Conservation (phyloP, 176 grass and related monocot species). For the Microstegium vimineum region DNA sequence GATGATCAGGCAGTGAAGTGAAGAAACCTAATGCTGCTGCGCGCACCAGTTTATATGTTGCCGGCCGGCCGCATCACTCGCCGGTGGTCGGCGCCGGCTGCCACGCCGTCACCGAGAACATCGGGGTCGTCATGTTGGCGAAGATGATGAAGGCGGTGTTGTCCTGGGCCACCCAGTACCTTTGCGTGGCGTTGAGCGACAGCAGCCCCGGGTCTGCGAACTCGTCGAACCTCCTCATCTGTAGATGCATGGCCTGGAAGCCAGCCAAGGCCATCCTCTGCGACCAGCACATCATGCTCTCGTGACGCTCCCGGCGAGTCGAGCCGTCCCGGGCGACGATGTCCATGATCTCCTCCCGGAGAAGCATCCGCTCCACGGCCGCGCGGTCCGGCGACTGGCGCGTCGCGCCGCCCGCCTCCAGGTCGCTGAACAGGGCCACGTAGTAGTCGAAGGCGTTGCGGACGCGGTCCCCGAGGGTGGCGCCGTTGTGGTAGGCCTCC, state of each 20-base stretch:
- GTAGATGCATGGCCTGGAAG: neutral
- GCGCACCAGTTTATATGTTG: neutral
- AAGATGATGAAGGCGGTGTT: constrained; percentile 38
- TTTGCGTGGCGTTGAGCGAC: neutral
- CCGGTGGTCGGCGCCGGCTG: constrained; percentile 1
- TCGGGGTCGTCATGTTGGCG: constrained; percentile 12
- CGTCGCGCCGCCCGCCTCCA: constrained; percentile 26
- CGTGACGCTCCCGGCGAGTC: constrained; percentile 35
- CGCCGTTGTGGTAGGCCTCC: constrained; percentile 54
- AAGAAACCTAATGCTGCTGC: neutral
- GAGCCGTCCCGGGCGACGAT: constrained; percentile 37
- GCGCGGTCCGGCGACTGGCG: constrained; percentile 34
- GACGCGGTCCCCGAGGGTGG: constrained; percentile 24
- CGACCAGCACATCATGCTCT: constrained; percentile 30
- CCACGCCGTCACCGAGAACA: constrained; percentile 66
- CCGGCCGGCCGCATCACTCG: neutral
- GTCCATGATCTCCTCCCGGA: constrained; percentile 55
- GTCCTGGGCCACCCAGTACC: constrained; percentile 5
- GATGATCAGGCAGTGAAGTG: neutral
- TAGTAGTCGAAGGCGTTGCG: constrained; percentile 55
- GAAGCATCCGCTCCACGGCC: constrained; percentile 38
- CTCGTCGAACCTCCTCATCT: neutral
- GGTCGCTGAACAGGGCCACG: constrained; percentile 41
- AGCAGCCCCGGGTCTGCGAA: constrained; percentile 17
- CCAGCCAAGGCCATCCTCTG: constrained; percentile 26